Evolutionary conservation across 257 asterid genomes (phyloP), one percentile per base, ranked within the genome.

Genomic region (Verbascum thapsus): DNA sequence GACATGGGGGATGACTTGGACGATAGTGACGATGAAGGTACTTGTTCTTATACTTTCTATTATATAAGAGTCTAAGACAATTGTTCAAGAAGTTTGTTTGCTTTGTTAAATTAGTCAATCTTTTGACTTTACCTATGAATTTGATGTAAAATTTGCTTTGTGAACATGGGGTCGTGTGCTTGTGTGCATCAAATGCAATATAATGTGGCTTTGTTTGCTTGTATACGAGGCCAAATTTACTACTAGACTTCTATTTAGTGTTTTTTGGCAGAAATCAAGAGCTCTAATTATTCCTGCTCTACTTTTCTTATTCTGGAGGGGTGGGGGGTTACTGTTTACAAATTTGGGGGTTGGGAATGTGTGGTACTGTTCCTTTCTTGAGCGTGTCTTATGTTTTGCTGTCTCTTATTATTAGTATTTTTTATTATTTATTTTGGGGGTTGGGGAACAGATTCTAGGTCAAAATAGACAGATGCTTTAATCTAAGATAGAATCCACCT

Each of bases 11-110:
- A 82, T 49, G 94, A 85, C 68, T 77, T 78, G 48, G 97, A 90
- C 7, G 92, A 83, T 32, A 85, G 91, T 45, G 97, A 88, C 30
- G 96, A 90, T 43, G 98, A 88, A 83, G 98, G 98, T 90, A 88
- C 61, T 52, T 23, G 23, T 22, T 22, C 2, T 45, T 65, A 2
- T 20, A 23, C 43, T 17, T 17, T 38, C 23, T 10, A 45, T 0
- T 47, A 41, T n/a, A n/a, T n/a, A n/a, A n/a, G n/a, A n/a, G n/a
- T n/a, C n/a, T n/a, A n/a, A n/a, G n/a, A n/a, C n/a, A n/a, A n/a
- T 12, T 45, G 11, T 38, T 56, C 20, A 2, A 0, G 10, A 50
- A 7, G 47, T 42, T 32, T 59, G 44, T 58, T 67, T 4, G 41
- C 10, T 16, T 66, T 16, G 8, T 35, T 38, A 34, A 18, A 32